Conservation (phyloP, 225 moss, liverwort and hornwort genomes). For the Polytrichum formosum region DNA sequence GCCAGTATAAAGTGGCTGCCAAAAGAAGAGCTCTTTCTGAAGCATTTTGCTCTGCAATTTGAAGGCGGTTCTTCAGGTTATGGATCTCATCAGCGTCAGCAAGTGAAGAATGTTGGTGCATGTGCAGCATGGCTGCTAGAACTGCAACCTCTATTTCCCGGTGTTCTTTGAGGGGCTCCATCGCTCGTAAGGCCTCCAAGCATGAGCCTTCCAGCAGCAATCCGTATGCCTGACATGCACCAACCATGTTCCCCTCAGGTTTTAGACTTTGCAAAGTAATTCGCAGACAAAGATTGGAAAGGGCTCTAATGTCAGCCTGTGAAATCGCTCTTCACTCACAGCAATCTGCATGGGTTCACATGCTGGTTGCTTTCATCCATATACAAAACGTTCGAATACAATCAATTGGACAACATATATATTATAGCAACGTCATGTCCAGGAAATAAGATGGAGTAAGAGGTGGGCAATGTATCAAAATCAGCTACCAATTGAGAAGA, state of each 20-base stretch:
- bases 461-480: not conserved
- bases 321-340: not conserved
- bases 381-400: not conserved
- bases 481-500: not conserved
- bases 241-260: not conserved
- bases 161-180: constrained; percentile 55
- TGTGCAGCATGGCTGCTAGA: constrained; percentile 56
- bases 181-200: constrained; percentile 47
- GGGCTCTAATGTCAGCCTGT: not conserved
- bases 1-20: constrained; percentile 71
- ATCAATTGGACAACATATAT: not conserved
- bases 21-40: constrained; percentile 62
- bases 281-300: not conserved
- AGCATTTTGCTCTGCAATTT: constrained; percentile 41
- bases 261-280: not conserved
- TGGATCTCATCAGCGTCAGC: constrained; percentile 32
- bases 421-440: not conserved
- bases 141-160: constrained; percentile 71
- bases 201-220: constrained; percentile 62
- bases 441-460: not conserved
- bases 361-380: not conserved
- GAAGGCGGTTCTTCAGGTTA: constrained; percentile 36
- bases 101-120: constrained; percentile 29
- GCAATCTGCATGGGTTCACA: not conserved
- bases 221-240: constrained; percentile 54